Conservation (phyloP, 768 basidiomycete genomes). For the Chalciporus chontae region DNA sequence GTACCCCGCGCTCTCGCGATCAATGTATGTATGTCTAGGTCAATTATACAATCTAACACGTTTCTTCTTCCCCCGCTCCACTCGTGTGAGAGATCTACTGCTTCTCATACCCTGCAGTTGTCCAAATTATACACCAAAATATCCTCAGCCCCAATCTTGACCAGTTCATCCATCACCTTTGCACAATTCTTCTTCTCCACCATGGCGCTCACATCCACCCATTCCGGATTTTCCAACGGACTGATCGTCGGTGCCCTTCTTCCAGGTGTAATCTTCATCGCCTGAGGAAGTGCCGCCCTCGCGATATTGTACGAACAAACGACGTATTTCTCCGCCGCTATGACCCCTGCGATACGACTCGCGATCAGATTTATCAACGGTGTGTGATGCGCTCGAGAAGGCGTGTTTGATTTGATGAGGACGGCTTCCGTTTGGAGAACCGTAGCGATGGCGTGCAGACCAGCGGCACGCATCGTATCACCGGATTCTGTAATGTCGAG, state of each 20-base stretch:
- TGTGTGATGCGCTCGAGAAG: conserved; percentile 59
- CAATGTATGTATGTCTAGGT: no score
- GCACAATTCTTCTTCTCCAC: conserved; percentile 81
- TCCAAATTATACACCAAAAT: conserved; percentile 85
- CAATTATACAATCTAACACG: no score
- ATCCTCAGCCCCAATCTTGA: conserved; percentile 83
- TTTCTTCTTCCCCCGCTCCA: no score
- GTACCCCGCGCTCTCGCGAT: no score
- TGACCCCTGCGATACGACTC: conserved; percentile 85
- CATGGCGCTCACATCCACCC: conserved; percentile 94
- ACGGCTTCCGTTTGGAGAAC: conserved; percentile 86
- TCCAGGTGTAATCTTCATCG: conserved; percentile 79
- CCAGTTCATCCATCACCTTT: conserved; percentile 83
- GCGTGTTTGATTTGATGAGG: conserved; percentile 74
- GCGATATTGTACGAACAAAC: conserved; percentile 89
- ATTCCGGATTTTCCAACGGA: conserved; percentile 75
- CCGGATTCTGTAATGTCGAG: conserved; percentile 76
- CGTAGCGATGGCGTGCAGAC: conserved; percentile 89
- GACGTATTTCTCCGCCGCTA: conserved; percentile 84
- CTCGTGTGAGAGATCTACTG: no score
- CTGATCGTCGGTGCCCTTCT: conserved; percentile 85
- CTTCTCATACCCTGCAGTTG: conserved; percentile 80
- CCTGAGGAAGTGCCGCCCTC: conserved; percentile 58
- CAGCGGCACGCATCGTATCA: conserved; percentile 98
- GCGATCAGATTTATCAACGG: conserved; percentile 77